Evolutionary conservation across 768 basidiomycete genomes (phyloP), one percentile per base, ranked within the genome.

Genomic region (Mycena vitilis): DNA sequence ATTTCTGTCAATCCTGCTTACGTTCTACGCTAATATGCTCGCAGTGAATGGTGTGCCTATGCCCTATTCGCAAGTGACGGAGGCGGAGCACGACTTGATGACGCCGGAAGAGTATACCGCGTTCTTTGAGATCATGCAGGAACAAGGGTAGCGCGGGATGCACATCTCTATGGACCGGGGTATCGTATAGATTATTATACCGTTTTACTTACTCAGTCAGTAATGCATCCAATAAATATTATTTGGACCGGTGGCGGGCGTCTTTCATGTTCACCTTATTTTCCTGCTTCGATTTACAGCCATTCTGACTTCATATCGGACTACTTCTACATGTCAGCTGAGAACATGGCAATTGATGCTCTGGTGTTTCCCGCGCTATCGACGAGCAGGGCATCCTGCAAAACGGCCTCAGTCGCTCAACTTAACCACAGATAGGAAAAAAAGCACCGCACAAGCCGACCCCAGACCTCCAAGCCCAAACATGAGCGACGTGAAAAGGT

Each of bases 1-100:
- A 88, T 42, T 64, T 13, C 13, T 45, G 40, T 45, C 49, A 66
- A 47, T 47, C n/a, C 1, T 68, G 15, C 57, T 8, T 22, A 53
- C 15, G 16, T 44, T 49, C 9, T 18, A 44, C 4, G 20, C 70
- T 64, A 25, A 66, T n/a, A 37, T 25, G 11, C 25, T 49, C 65
- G 48, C 70, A 94, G 95, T 98, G 30, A 90, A 91, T 67, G 95
- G 95, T 16, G 80, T 84, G 47, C 84, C 88, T 22, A 89, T 93
- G 73, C 85, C 88, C 9, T 91, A 93, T 73, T 93, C 90, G 5
- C 84, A 91, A 69, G 88, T 99, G 49, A 96, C 94, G 4, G 96
- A 98, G 73, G 96, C 95, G 71, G 92, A 96, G 76, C 92, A 95
- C 74, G 96, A 95, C 54, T 75, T 90, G 73, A 98, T 98, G 96